A percentile compares a stretch with the other conserved stretches of the same genome.
Conservation (phyloP, 805 yeast genomes). For the Teunomyces atbi region DNA sequence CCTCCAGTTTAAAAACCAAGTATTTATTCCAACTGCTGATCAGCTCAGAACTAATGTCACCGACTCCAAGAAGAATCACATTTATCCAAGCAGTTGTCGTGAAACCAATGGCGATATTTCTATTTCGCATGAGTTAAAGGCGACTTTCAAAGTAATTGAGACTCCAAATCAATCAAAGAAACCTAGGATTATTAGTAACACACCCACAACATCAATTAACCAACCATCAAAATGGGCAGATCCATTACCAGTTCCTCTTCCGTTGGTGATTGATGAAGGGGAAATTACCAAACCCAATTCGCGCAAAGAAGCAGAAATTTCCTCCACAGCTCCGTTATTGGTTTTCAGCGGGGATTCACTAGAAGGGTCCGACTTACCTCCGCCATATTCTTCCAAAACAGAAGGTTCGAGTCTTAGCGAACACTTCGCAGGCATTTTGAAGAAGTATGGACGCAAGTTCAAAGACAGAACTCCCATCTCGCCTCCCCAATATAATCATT, state of each 20-base stretch:
- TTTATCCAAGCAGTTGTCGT: constrained; percentile 8
- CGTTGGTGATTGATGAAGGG: background rate
- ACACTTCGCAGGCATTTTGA: background rate
- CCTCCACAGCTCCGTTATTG: background rate
- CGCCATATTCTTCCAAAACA: background rate
- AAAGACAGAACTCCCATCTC: background rate
- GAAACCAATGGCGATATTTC: constrained; percentile 8
- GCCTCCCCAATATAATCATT: background rate
- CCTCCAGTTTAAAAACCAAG: background rate
- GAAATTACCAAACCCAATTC: background rate
- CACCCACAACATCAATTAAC: background rate
- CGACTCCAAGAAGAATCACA: background rate
- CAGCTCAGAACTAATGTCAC: background rate
- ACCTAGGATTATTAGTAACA: background rate
- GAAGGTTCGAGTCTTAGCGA: background rate
- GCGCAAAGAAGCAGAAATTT: background rate
- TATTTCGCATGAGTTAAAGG: constrained; percentile 11
- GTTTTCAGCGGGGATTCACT: background rate
- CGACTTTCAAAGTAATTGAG: constrained; percentile 11
- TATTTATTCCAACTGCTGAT: constrained; percentile 5
- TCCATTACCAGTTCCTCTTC: background rate
- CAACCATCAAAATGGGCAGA: too few relatives aligned
- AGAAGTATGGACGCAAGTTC: background rate
- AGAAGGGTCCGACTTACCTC: background rate
- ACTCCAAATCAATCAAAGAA: constrained; percentile 2